Evolutionary conservation across 495 filamentous ascomycete species (phyloP).

Genomic region (Aspergillus wentii): DNA sequence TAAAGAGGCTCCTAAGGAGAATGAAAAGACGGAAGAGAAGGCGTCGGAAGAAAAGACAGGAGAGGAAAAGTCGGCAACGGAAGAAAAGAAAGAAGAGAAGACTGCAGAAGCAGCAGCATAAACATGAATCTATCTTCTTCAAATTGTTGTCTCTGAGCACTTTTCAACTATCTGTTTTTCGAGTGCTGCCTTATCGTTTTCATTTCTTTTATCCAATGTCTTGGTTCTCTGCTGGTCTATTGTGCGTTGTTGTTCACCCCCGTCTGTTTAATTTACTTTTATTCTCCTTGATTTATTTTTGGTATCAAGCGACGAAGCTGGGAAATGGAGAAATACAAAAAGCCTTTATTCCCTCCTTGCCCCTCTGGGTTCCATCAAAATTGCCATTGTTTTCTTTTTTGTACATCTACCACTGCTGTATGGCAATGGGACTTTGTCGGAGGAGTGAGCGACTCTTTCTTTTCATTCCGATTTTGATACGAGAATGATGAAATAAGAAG

Average conservation of each 20-base stretch:
- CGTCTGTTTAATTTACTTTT: neutral
- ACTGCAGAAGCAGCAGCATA: conserved; percentile 14
- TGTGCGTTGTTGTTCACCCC: neutral
- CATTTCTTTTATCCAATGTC: neutral
- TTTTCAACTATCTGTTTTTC: too few relatives aligned
- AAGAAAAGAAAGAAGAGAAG: conserved; percentile 16
- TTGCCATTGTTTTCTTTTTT: too few relatives aligned
- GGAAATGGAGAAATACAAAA: too few relatives aligned
- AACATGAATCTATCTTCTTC: neutral
- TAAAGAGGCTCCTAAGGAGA: conserved; percentile 13
- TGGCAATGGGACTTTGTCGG: too few relatives aligned
- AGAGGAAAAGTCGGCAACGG: conserved; percentile 13
- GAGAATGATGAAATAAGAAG: too few relatives aligned
- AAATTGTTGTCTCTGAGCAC: conserved; percentile 1
- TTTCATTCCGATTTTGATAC: too few relatives aligned
- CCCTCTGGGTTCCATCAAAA: too few relatives aligned
- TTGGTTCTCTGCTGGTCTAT: neutral
- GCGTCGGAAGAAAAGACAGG: conserved; percentile 13
- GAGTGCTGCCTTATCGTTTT: too few relatives aligned
- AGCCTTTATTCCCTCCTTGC: too few relatives aligned
- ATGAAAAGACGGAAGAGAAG: conserved; percentile 15
- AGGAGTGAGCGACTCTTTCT: too few relatives aligned
- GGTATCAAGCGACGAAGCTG: too few relatives aligned
- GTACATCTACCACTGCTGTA: too few relatives aligned
- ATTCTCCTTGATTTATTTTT: neutral